phyloP scores from a whole-genome alignment of 176 grass and related monocot species.

The Hordeum marinum region DNA sequence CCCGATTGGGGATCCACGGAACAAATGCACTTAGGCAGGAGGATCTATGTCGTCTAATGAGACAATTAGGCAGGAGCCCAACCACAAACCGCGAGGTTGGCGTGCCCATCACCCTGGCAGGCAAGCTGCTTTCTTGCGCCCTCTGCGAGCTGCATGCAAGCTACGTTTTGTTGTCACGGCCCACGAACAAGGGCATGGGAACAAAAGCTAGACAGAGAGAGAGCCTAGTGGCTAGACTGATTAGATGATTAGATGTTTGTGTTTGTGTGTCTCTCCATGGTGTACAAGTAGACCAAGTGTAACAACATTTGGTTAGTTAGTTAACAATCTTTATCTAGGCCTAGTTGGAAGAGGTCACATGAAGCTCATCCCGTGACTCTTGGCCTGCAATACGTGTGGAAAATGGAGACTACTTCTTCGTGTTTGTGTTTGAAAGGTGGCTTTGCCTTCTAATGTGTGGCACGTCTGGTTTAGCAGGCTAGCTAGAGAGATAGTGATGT shows the following conservation, averaged over 20 bases:
- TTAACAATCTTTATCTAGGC: neutral
- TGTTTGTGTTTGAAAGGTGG: neutral
- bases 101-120: neutral
- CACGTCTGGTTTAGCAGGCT: neutral
- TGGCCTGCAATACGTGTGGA: neutral
- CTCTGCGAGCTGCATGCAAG: slow-evolving; percentile 1
- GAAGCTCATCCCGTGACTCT: neutral
- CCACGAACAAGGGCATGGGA: slow-evolving; percentile 3
- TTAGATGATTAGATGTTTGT: neutral
- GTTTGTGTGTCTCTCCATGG: neutral
- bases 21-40: slow-evolving; percentile 38
- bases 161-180: slow-evolving; percentile 3
- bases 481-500: neutral
- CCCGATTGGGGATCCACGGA: slow-evolving; percentile 24
- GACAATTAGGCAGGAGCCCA: slow-evolving; percentile 36
- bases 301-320: neutral
- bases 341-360: slow-evolving; percentile 1
- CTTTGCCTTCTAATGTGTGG: slow-evolving; percentile 26
- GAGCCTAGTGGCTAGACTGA: neutral
- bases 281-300: too few species aligned
- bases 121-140: slow-evolving; percentile 8
- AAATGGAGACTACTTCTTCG: neutral
- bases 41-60: slow-evolving; percentile 74
- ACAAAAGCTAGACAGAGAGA: neutral
- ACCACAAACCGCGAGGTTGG: slow-evolving; percentile 20